Percentiles rank a stretch among this genome's conserved stretches.
phyloP scores from a whole-genome alignment of 2,329 filamentous ascomycete genomes.

The Phialophora verrucosa region DNA sequence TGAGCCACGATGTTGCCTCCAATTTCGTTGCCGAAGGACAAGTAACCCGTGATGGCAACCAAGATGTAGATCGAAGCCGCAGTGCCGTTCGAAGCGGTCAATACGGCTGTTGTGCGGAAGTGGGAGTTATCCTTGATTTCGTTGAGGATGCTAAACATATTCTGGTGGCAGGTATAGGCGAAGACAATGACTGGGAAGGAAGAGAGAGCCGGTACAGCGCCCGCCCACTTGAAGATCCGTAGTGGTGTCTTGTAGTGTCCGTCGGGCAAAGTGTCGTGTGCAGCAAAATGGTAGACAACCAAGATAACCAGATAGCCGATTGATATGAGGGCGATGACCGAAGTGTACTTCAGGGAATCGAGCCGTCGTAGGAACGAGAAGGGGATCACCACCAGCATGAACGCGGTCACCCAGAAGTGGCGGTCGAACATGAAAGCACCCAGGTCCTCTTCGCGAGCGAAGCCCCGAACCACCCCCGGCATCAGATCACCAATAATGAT shows the following conservation, averaged over 20 bases:
- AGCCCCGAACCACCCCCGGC: constrained; percentile 88
- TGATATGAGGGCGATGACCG: constrained; percentile 84
- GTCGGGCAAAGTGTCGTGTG: constrained; percentile 74
- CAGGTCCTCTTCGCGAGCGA: constrained; percentile 67
- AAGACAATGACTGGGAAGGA: constrained; percentile 95
- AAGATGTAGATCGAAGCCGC: constrained; percentile 87
- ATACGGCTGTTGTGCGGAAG: constrained; percentile 75
- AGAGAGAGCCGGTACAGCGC: constrained; percentile 77
- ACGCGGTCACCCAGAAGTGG: constrained; percentile 96
- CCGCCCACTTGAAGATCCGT: constrained; percentile 77
- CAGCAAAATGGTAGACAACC: constrained; percentile 88
- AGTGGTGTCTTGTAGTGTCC: constrained; percentile 67
- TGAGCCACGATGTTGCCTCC: constrained; percentile 92
- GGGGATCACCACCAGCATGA: constrained; percentile 89
- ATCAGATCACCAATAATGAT: constrained; percentile 99
- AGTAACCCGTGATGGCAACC: constrained; percentile 91
- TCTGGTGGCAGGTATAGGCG: constrained; percentile 99
- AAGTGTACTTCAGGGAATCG: constrained; percentile 97
- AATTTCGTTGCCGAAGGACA: constrained; percentile 91
- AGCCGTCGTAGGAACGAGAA: constrained; percentile 88
- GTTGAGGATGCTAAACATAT: constrained; percentile 99
- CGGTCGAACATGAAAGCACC: constrained; percentile 81
- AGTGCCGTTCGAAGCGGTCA: constrained; percentile 82
- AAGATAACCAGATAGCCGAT: constrained; percentile 93
- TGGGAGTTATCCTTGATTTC: constrained; percentile 88